Conservation (phyloP, 148 eudicot genomes). For the Suaeda aralocaspica region DNA sequence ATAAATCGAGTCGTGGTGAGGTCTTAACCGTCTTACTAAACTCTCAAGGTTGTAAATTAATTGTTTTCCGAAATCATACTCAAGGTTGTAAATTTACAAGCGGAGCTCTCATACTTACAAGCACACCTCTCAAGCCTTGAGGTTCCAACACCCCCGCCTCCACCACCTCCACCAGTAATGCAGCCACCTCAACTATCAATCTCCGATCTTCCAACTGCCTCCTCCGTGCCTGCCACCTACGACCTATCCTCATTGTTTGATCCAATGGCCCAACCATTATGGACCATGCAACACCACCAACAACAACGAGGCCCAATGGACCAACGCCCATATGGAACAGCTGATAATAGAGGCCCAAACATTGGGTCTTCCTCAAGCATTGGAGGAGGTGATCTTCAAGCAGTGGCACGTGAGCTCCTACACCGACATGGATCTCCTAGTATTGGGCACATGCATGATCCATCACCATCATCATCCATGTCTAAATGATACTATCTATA, state of each 20-base stretch:
- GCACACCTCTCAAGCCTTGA: constrained; percentile 75
- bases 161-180: constrained; percentile 39
- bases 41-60: too few species aligned
- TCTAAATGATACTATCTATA: constrained; percentile 19
- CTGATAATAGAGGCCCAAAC: constrained; percentile 18
- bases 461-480: constrained; percentile 32
- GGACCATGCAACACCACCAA: constrained; percentile 27
- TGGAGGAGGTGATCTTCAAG: constrained; percentile 27
- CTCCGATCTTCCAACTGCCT: constrained; percentile 31
- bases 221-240: constrained; percentile 33
- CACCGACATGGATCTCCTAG: constrained; percentile 30
- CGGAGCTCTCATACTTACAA: constrained; percentile 80
- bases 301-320: constrained; percentile 27
- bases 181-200: constrained; percentile 48
- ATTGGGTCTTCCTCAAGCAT: constrained; percentile 13
- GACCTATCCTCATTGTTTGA: constrained; percentile 34
- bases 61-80: too few species aligned
- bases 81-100: constrained; percentile 72
- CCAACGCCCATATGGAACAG: constrained; percentile 10
- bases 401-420: constrained; percentile 33
- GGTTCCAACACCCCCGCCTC: constrained; percentile 59
- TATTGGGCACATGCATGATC: constrained; percentile 31
- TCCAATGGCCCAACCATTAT: constrained; percentile 30
- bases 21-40: too few species aligned
- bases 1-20: too few species aligned